Conservation (phyloP, 192 early-diverging fungal species). For the Backusella morwellensis region DNA sequence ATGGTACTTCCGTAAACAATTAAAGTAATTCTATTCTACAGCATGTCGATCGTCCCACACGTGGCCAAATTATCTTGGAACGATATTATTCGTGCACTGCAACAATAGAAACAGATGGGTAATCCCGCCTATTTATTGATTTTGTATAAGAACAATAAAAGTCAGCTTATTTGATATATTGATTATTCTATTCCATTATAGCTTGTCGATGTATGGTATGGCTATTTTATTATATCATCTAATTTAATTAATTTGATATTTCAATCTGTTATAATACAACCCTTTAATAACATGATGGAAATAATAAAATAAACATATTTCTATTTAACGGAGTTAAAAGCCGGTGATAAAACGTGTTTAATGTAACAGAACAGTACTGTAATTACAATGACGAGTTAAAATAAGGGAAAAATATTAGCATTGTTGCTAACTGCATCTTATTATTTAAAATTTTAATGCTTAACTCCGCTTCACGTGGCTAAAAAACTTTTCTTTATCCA, state of each 20-base stretch:
- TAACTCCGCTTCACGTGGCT: not conserved
- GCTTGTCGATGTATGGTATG: not conserved
- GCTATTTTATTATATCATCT: not conserved
- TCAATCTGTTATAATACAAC: not conserved
- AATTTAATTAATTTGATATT: slow-evolving; percentile 3
- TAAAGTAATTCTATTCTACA: not conserved
- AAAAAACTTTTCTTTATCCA: not conserved
- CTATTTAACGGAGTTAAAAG: not conserved
- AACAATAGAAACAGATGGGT: not conserved
- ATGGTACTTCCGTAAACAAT: not conserved
- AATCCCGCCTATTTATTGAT: not conserved
- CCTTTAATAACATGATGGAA: not conserved
- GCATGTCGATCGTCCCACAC: not conserved
- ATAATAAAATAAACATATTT: not conserved
- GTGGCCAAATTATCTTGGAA: not conserved
- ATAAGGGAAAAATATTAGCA: slow-evolving; percentile 1
- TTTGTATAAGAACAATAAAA: not conserved
- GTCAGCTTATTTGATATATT: not conserved
- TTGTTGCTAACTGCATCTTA: not conserved
- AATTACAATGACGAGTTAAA: slow-evolving; percentile 2
- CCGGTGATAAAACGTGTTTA: not conserved
- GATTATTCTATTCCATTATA: not conserved
- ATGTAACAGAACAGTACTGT: not conserved
- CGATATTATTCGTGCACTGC: not conserved
- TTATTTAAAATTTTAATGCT: not conserved